Conservation (phyloP, 768 basidiomycete species). For the Cystoderma amianthinum region DNA sequence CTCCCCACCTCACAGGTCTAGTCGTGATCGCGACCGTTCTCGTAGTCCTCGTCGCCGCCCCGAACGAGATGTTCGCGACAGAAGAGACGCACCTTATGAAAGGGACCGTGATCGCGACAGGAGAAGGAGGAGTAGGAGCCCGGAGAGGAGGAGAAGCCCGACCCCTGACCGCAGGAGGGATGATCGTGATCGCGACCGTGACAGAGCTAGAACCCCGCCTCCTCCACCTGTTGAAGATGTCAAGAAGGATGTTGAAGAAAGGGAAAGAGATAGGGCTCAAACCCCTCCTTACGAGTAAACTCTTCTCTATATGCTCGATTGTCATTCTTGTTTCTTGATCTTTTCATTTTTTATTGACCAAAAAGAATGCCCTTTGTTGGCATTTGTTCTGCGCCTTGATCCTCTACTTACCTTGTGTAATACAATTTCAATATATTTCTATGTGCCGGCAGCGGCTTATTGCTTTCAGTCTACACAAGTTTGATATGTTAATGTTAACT, state of each 20-base stretch:
- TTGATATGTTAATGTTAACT: too few relatives aligned
- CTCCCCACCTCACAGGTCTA: conserved; percentile 26
- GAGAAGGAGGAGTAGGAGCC: conserved; percentile 1
- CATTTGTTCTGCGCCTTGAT: not conserved
- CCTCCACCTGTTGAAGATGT: not conserved
- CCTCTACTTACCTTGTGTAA: not conserved
- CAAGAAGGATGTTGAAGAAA: conserved; percentile 15
- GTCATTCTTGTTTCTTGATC: conserved; percentile 5
- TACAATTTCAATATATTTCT: not conserved
- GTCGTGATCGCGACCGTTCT: conserved; percentile 18
- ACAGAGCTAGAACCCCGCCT: conserved; percentile 19
- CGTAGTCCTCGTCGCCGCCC: conserved; percentile 7
- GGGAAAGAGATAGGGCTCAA: conserved; percentile 42
- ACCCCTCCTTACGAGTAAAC: conserved; percentile 51
- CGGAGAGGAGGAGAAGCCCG: not conserved
- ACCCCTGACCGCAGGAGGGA: conserved; percentile 11
- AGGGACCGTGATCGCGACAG: conserved; percentile 19
- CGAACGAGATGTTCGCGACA: conserved; percentile 26
- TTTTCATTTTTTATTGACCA: not conserved
- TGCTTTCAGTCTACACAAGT: not conserved
- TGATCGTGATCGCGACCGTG: conserved; percentile 23
- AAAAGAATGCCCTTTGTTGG: not conserved
- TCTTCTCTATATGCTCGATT: conserved; percentile 20
- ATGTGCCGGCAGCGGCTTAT: conserved; percentile 1
- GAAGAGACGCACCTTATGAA: conserved; percentile 50